These are phyloP conservation scores for Anthoceros angustus DNA, from an alignment of 225 moss, liverwort and hornwort genomes.

Conservation along the genomic window DNA sequence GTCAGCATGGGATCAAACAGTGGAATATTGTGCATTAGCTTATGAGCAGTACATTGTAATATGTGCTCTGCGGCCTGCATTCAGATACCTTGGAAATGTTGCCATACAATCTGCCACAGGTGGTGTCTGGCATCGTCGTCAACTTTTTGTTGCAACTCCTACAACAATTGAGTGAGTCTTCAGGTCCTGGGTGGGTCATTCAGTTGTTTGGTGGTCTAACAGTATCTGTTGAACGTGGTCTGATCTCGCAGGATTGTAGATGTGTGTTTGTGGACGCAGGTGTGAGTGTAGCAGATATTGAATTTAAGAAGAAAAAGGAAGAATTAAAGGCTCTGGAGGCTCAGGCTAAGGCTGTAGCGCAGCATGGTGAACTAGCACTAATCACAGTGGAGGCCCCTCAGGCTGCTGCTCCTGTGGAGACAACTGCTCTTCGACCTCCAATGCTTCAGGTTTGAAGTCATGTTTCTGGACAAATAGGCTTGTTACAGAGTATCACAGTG, in stretches of 20 bases:
- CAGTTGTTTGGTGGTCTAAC: background rate
- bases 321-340: constrained; percentile 60
- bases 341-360: constrained; percentile 44
- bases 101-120: constrained; percentile 94
- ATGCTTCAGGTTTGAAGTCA: constrained; percentile 50
- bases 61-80: constrained; percentile 79
- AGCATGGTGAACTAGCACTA: constrained; percentile 69
- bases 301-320: constrained; percentile 77
- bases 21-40: constrained; percentile 94
- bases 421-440: constrained; percentile 69
- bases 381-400: constrained; percentile 64
- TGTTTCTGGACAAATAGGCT: background rate
- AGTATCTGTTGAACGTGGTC: background rate
- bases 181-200: background rate
- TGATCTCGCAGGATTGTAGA: constrained; percentile 20
- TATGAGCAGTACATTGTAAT: constrained; percentile 84
- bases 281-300: constrained; percentile 76
- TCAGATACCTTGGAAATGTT: constrained; percentile 85
- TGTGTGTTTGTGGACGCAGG: constrained; percentile 99
- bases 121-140: constrained; percentile 92
- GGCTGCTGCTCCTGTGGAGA: constrained; percentile 28
- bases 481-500: background rate
- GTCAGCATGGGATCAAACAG: constrained; percentile 96
- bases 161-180: constrained; percentile 84
- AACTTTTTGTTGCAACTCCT: constrained; percentile 89